These are phyloP conservation scores for Gossypium longicalyx DNA, from an alignment of 345 rosid species.

Conservation along the genomic window DNA sequence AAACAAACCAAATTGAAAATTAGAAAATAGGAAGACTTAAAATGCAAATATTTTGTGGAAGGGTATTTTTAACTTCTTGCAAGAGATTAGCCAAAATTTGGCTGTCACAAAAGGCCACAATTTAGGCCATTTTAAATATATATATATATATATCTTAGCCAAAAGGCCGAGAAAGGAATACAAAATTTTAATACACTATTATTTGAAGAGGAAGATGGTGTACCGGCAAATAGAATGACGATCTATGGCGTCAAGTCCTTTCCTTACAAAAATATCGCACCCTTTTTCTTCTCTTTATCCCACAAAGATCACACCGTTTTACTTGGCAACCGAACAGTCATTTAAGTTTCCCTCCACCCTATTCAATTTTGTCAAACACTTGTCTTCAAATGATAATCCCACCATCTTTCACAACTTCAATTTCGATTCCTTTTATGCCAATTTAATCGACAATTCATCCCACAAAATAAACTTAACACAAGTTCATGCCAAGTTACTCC, in stretches of 20 bases:
- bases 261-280: neutral
- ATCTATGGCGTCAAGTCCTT: neutral
- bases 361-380: conserved; percentile 6
- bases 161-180: no score
- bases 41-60: no score
- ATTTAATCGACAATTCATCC: conserved; percentile 42
- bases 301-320: neutral
- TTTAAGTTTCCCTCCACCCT: conserved; percentile 13
- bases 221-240: neutral
- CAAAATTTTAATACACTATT: neutral
- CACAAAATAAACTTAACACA: conserved; percentile 37
- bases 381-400: neutral
- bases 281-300: neutral
- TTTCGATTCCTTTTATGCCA: conserved; percentile 35
- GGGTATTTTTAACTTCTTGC: no score
- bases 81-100: no score
- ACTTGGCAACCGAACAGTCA: neutral
- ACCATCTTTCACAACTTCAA: neutral
- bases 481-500: conserved; percentile 43
- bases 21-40: no score
- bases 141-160: no score
- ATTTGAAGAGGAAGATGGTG: neutral
- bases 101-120: no score
- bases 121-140: no score
- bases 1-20: no score